These are phyloP conservation scores for Coix lacrymajobi DNA, from an alignment of 176 grass and related monocot species.

Conservation along the genomic window DNA sequence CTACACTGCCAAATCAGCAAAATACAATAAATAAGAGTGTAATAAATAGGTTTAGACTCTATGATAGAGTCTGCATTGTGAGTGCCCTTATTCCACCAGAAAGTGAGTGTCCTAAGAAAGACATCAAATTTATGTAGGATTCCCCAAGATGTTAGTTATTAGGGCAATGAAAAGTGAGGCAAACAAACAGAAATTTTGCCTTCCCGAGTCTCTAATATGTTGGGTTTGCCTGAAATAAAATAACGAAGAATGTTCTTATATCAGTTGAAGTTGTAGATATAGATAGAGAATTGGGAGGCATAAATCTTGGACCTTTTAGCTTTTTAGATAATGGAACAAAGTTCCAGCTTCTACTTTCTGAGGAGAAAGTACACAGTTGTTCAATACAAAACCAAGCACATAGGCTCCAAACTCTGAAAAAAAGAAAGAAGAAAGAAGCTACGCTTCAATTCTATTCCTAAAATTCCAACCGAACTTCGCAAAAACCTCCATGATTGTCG, in stretches of 20 bases:
- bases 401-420: too few species aligned
- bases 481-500: background rate
- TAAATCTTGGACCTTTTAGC: background rate
- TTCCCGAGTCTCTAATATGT: background rate
- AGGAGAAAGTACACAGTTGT: too few species aligned
- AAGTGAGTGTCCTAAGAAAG: background rate
- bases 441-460: background rate
- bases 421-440: background rate
- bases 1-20: too few species aligned
- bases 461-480: background rate
- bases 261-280: background rate
- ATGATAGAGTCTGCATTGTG: too few species aligned
- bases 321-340: too few species aligned
- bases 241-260: background rate
- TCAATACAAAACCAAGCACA: too few species aligned
- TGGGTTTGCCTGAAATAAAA: background rate
- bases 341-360: too few species aligned
- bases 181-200: background rate
- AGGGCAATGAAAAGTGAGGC: background rate
- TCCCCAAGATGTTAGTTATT: background rate
- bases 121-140: background rate
- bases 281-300: background rate
- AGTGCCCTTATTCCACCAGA: background rate
- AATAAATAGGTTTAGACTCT: too few species aligned
- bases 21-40: too few species aligned